These are phyloP conservation scores for Adansonia gregorii DNA, from an alignment of 441 rosid species.

Conservation along the genomic window DNA sequence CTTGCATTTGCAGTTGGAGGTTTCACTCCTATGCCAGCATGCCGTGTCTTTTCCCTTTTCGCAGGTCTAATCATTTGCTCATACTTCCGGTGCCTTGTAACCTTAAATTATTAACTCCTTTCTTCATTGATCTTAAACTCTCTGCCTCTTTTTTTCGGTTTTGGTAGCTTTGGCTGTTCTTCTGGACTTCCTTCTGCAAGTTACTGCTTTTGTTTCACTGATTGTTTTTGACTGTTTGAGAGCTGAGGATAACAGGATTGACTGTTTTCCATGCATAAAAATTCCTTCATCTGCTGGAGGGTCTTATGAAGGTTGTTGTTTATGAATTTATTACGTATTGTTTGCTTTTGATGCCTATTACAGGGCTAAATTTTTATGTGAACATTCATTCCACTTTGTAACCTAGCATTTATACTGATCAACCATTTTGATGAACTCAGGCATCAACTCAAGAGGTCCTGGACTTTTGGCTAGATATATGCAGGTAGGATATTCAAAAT, in stretches of 20 bases:
- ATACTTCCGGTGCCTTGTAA: not conserved
- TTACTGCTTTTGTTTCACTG: constrained; percentile 96
- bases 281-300: constrained; percentile 52
- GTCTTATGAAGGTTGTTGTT: constrained; percentile 58
- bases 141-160: constrained; percentile 20
- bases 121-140: not conserved
- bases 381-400: not conserved
- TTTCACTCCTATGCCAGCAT: constrained; percentile 84
- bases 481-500: constrained; percentile 50
- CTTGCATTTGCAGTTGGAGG: constrained; percentile 82
- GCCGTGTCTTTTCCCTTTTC: constrained; percentile 80
- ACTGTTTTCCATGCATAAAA: constrained; percentile 92
- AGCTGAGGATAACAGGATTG: constrained; percentile 76
- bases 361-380: constrained; percentile 8
- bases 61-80: constrained; percentile 51
- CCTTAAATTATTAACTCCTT: constrained; percentile 6
- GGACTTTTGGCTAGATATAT: constrained; percentile 87
- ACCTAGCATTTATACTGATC: constrained; percentile 1
- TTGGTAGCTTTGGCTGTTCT: constrained; percentile 89
- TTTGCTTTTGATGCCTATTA: constrained; percentile 3
- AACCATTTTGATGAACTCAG: constrained; percentile 46
- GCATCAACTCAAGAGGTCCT: constrained; percentile 56
- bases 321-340: constrained; percentile 14
- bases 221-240: constrained; percentile 85
- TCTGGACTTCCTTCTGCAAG: constrained; percentile 94